Evolutionary conservation across 352 stramenopile genomes (phyloP), one percentile per base, ranked within the genome.

Genomic region (Globisporangium takayamanum): DNA sequence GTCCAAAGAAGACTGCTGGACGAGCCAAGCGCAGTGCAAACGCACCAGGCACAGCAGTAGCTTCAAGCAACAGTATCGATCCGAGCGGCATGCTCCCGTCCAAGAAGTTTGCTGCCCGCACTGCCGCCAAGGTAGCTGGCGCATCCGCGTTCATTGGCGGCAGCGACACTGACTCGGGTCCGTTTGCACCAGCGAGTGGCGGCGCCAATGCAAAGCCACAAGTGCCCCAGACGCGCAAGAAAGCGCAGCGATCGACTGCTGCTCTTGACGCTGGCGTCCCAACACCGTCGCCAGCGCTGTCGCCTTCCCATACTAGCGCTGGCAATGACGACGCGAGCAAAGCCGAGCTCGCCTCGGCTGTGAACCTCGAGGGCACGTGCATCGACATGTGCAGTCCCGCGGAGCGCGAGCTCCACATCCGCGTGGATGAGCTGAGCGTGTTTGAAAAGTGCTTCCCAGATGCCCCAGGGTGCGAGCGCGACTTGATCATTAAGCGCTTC

Each of bases 401-500:
- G 10, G 87, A 96, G 63, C 71, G 84, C 15, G 87, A 95, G 55
- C 66, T 93, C 47, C 85, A 93, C 58, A 89, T 94, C 47, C 80
- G 84, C 16, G 79, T 92, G 11, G 86, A 96, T 48, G 87, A 96
- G 53, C 56, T 96, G 51, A 94, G 86, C 52, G 64, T 88, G 2
- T 96, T 93, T 49, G 87, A 96, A 57, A 95, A 94, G 45, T 85
- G 74, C 48, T 89, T 83, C 52, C 80, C 84, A 2, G 72, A 74
- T 26, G 51, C 76, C 8, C 73, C 78, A n/a, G 77, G 79, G 1
- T 69, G 53, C 11, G 80, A 92, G 54, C 71, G 73, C 2, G 74
- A 91, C 6, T 59, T 87, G 53, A 93, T 94, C 59, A 84, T 96
- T 51, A 96, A 96, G 64, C 80, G 82, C 26, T 96, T 94, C 53